Percentiles rank a stretch among this genome's conserved stretches.
Evolutionary conservation across 352 stramenopile species (phyloP).

Genomic region (Peronospora tabacina): DNA sequence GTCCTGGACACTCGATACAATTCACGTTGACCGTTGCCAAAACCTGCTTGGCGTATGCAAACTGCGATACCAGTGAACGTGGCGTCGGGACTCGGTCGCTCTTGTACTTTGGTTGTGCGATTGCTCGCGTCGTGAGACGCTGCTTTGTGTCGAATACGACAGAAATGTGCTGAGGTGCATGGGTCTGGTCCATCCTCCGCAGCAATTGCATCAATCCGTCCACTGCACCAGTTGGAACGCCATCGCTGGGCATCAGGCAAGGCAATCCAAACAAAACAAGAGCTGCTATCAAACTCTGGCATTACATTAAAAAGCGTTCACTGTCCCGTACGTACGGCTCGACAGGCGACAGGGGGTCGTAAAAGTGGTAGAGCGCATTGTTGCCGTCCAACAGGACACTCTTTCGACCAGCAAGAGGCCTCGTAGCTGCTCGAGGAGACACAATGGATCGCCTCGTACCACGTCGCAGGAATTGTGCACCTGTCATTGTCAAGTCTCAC

Average conservation of each 20-base stretch:
- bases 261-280: neutral
- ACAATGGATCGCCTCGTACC: slow-evolving; percentile 5
- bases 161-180: slow-evolving; percentile 41
- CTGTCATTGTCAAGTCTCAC: too few relatives aligned
- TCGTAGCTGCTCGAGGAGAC: neutral
- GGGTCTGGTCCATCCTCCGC: slow-evolving; percentile 39
- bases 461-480: too few relatives aligned
- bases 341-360: slow-evolving; percentile 31
- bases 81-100: slow-evolving; percentile 31
- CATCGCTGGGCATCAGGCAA: slow-evolving; percentile 24
- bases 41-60: slow-evolving; percentile 31
- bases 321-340: slow-evolving; percentile 27
- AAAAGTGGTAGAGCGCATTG: slow-evolving; percentile 57
- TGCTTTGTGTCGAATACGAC: slow-evolving; percentile 56
- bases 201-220: slow-evolving; percentile 41
- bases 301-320: too few relatives aligned
- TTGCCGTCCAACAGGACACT: slow-evolving; percentile 56
- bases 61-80: slow-evolving; percentile 32
- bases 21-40: slow-evolving; percentile 32
- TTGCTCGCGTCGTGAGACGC: slow-evolving; percentile 33
- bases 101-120: slow-evolving; percentile 56
- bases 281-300: too few relatives aligned
- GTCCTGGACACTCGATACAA: slow-evolving; percentile 39
- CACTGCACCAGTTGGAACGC: slow-evolving; percentile 33
- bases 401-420: slow-evolving; percentile 17